Percentiles rank a stretch among this genome's conserved stretches.
Evolutionary conservation across 1,284 basidiomycete species (phyloP).

Genomic region (Ganoderma boninense): DNA sequence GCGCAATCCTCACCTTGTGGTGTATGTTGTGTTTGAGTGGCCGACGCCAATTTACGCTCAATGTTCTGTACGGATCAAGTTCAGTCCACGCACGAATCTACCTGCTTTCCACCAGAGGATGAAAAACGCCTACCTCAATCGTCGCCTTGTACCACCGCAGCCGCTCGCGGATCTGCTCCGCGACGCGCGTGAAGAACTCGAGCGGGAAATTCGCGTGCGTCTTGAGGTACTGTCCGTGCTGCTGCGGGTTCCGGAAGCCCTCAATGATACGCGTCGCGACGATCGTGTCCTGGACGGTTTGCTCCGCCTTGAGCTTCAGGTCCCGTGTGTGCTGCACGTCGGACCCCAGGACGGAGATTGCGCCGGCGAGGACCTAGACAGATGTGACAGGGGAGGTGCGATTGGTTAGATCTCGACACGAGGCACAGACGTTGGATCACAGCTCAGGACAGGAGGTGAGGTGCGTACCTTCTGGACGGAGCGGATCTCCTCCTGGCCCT

Average conservation of each 20-base stretch:
- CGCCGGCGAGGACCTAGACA: constrained; percentile 65
- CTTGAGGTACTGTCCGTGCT: constrained; percentile 71
- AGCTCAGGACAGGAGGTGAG: constrained; percentile 17
- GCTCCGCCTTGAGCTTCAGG: constrained; percentile 75
- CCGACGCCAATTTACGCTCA: constrained; percentile 78
- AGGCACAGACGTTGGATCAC: not conserved
- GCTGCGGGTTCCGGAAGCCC: constrained; percentile 76
- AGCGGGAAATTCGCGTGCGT: constrained; percentile 83
- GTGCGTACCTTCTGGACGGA: constrained; percentile 66
- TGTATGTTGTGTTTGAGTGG: constrained; percentile 67
- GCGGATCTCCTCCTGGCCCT: constrained; percentile 73
- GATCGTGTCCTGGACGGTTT: constrained; percentile 80
- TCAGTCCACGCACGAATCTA: too few relatives aligned
- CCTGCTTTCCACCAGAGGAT: too few relatives aligned
- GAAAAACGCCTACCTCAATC: constrained; percentile 63
- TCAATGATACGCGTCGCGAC: constrained; percentile 77
- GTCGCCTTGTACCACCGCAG: constrained; percentile 81
- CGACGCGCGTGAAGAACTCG: constrained; percentile 81
- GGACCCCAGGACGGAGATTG: constrained; percentile 68
- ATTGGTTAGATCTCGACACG: not conserved
- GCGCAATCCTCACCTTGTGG: constrained; percentile 67
- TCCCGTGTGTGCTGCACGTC: constrained; percentile 74
- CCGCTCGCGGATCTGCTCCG: constrained; percentile 75
- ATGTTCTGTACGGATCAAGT: constrained; percentile 65
- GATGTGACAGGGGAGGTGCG: not conserved